phyloP scores from a whole-genome alignment of 2,329 filamentous ascomycete species.

The Ophiostoma piceae region DNA sequence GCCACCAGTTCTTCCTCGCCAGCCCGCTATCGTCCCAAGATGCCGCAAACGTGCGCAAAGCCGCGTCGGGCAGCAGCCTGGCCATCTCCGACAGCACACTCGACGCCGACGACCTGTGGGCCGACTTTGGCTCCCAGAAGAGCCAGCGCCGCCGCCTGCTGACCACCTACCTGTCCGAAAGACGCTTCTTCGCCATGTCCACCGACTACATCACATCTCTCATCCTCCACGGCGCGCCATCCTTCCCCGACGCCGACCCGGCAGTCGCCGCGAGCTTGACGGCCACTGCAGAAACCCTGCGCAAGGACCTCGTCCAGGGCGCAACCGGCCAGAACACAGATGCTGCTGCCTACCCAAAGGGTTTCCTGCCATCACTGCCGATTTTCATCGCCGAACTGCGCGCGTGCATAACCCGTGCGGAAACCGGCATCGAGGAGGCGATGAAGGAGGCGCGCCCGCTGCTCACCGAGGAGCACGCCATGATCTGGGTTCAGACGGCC shows the following conservation, averaged over 20 bases:
- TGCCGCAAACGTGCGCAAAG: slow-evolving; percentile 67
- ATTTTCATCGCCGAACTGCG: slow-evolving; percentile 46
- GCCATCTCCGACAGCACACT: slow-evolving; percentile 33
- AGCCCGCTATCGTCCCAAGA: slow-evolving; percentile 73
- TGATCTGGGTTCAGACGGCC: slow-evolving; percentile 57
- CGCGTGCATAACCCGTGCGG: slow-evolving; percentile 46
- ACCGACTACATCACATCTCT: slow-evolving; percentile 52
- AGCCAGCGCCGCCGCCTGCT: slow-evolving; percentile 64
- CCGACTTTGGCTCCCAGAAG: slow-evolving; percentile 57
- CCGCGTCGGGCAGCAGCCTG: slow-evolving; percentile 50
- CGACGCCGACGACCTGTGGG: slow-evolving; percentile 52
- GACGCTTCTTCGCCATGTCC: slow-evolving; percentile 61
- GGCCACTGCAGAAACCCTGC: slow-evolving; percentile 19
- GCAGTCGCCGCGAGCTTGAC: slow-evolving; percentile 2
- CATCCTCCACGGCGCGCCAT: slow-evolving; percentile 36
- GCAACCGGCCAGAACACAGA: slow-evolving; percentile 9
- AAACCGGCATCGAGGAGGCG: slow-evolving; percentile 44
- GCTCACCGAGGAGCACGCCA: slow-evolving; percentile 48
- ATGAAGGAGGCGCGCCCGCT: slow-evolving; percentile 45
- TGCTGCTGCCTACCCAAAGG: slow-evolving; percentile 28
- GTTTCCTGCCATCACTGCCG: slow-evolving; percentile 43
- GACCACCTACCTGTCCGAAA: slow-evolving; percentile 65
- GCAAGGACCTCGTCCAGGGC: slow-evolving; percentile 19
- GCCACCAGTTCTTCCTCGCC: slow-evolving; percentile 66
- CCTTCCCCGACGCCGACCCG: slow-evolving; percentile 9